Base-by-base conservation (phyloP, 2,329 filamentous ascomycete species). In the Colletotrichum tropicicola region DNA sequence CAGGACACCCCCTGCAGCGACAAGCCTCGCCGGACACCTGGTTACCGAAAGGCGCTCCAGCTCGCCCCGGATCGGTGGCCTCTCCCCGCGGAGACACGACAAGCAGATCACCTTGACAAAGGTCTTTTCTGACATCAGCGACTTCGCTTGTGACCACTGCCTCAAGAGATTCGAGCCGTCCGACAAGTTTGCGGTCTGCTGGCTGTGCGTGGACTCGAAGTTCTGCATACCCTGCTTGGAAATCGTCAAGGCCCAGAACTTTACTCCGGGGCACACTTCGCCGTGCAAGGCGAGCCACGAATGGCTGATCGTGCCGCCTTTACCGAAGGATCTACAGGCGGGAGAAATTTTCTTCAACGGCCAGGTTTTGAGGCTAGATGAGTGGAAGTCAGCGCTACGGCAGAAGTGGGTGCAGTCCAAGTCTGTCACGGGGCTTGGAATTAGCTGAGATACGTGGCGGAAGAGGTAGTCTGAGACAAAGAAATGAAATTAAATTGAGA, bases 281-380 rank as follows among this genome's bases (percentile, higher is more conserved):
- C 74, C 77, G 23, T 68, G 72, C 4, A 71, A 67, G 6, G 54
- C 65, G 8, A 74, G 75, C 39, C 79, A 81, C 48, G 70, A 74
- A 39, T 81, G 79, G 79, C 73, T 81, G 17, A 48, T 69, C 1
- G 77, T 81, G n/a, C 75, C 74, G 23, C 74, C 79, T 5, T 62
- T 81, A 60, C 68, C 71, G n/a, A 72, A 64, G 39, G 68, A 73
- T 3, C 53, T 81, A 21, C 75, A 78, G 12, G 73, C 73, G 12
- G 79, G 79, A 2, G 77, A 81, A 70, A 78, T 81, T 28, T 54
- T 80, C n/a, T 66, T 78, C 2, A 71, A 74, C 49, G 77, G 74
- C 0, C 59, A 71, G 25, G 73, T 80, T 8, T 70, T 70, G 54
- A 69, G 70, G 9, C 75, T 80, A 57, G 69, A 61, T 0, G 74